Conservation (phyloP, 192 early-diverging fungal genomes). For the Oehlia diaphana region DNA sequence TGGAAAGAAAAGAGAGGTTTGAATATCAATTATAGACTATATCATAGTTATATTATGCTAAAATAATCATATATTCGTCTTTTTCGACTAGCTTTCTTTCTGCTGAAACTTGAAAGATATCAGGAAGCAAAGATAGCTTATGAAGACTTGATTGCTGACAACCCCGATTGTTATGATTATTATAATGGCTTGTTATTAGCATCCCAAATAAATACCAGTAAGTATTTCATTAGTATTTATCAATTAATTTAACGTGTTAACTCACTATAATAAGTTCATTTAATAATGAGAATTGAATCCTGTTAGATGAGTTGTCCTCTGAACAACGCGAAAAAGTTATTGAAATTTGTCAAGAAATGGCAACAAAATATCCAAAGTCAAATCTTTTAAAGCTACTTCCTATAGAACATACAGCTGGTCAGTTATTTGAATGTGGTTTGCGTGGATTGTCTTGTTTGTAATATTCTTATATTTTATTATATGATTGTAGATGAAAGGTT, state of each 20-base stretch:
- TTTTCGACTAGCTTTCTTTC: conserved; percentile 48
- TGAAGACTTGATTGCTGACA: conserved; percentile 71
- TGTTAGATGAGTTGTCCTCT: conserved; percentile 10
- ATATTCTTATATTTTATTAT: not conserved
- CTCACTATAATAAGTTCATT: not conserved
- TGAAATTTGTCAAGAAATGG: conserved; percentile 41
- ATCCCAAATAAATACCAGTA: conserved; percentile 51
- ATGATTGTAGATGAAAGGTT: conserved; percentile 53
- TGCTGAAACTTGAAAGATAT: conserved; percentile 64
- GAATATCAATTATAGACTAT: not conserved
- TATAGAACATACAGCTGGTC: conserved; percentile 67
- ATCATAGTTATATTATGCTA: not conserved
- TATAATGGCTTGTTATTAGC: conserved; percentile 63
- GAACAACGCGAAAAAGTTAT: conserved; percentile 41
- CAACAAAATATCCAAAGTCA: conserved; percentile 76
- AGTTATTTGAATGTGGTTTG: not conserved
- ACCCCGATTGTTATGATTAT: conserved; percentile 79
- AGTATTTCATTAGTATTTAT: conserved; percentile 19
- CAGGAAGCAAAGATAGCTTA: conserved; percentile 78
- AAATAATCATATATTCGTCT: not conserved
- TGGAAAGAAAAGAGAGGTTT: conserved; percentile 70
- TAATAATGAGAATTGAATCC: conserved; percentile 5
- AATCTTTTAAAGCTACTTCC: conserved; percentile 78
- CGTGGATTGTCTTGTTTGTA: too few relatives aligned
- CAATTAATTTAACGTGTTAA: not conserved